Percentiles rank a stretch among this genome's conserved stretches.
Conservation (phyloP, 306 rosid species). For the Styphnolobium japonicum region DNA sequence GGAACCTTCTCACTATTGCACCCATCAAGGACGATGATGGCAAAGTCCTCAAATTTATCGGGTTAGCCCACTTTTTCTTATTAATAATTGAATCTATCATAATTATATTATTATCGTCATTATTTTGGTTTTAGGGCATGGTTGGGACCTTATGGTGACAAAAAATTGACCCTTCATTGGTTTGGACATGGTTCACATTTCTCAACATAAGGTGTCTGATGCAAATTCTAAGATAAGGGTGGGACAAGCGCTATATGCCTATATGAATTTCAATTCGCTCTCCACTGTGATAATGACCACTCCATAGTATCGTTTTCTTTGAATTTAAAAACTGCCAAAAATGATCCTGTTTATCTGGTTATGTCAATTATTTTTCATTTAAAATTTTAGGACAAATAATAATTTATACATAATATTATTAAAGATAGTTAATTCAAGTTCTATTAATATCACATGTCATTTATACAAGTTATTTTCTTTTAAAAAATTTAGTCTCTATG, state of each 20-base stretch:
- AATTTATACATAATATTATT: no score
- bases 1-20: constrained; percentile 90
- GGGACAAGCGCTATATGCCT: not conserved
- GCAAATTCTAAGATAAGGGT: constrained; percentile 8
- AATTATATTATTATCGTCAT: not conserved
- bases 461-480: no score
- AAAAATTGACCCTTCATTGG: not conserved
- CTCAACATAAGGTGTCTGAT: not conserved
- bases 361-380: not conserved
- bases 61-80: constrained; percentile 32
- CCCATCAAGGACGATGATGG: constrained; percentile 84
- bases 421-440: no score
- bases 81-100: not conserved
- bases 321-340: not conserved
- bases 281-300: not conserved
- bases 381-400: no score
- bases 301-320: constrained; percentile 9
- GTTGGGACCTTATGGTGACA: not conserved
- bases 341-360: not conserved
- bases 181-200: not conserved
- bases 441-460: no score
- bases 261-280: not conserved
- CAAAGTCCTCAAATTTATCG: constrained; percentile 75
- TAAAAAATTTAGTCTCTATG: no score
- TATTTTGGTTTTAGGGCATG: not conserved